Percentiles rank a stretch among this genome's conserved stretches.
These are phyloP conservation scores for Fusarium verrucosum DNA, from an alignment of 2,329 filamentous ascomycete genomes.

Conservation along the genomic window DNA sequence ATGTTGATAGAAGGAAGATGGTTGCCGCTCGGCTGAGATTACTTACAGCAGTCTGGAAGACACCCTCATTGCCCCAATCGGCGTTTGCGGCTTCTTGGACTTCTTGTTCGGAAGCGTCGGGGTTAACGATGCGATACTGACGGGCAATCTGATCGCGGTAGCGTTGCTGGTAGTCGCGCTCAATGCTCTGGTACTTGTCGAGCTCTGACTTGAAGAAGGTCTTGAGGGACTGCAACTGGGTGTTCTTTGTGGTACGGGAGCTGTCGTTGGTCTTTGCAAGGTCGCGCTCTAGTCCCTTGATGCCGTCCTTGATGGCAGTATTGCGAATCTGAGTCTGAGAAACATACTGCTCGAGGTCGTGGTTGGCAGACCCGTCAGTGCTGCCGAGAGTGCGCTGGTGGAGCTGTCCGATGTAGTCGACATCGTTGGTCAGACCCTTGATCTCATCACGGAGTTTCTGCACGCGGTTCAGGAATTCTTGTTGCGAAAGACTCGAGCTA, in stretches of 20 bases:
- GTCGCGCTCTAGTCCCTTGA: constrained; percentile 79
- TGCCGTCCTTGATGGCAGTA: constrained; percentile 79
- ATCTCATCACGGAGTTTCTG: constrained; percentile 74
- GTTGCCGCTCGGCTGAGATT: not conserved
- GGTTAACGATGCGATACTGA: constrained; percentile 84
- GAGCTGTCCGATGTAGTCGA: constrained; percentile 72
- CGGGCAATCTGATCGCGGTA: constrained; percentile 82
- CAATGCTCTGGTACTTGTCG: constrained; percentile 74
- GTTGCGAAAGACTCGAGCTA: constrained; percentile 60
- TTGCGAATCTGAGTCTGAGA: constrained; percentile 77
- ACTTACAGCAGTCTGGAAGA: constrained; percentile 84
- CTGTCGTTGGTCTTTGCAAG: constrained; percentile 69
- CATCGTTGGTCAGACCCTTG: constrained; percentile 69
- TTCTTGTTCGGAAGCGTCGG: constrained; percentile 78
- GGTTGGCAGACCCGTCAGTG: constrained; percentile 64
- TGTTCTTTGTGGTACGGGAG: constrained; percentile 72
- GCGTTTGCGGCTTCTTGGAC: constrained; percentile 73
- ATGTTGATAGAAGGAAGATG: not conserved
- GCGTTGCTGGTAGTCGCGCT: constrained; percentile 73
- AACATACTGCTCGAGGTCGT: constrained; percentile 73
- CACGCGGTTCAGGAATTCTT: constrained; percentile 75
- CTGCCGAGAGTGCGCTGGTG: constrained; percentile 77
- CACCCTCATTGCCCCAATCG: constrained; percentile 80
- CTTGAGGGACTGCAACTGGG: constrained; percentile 75
- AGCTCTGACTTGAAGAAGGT: constrained; percentile 76